Evolutionary conservation across 2,329 filamentous ascomycete genomes (phyloP), one percentile per base, ranked within the genome.

Genomic region (Fusarium goolgardi): DNA sequence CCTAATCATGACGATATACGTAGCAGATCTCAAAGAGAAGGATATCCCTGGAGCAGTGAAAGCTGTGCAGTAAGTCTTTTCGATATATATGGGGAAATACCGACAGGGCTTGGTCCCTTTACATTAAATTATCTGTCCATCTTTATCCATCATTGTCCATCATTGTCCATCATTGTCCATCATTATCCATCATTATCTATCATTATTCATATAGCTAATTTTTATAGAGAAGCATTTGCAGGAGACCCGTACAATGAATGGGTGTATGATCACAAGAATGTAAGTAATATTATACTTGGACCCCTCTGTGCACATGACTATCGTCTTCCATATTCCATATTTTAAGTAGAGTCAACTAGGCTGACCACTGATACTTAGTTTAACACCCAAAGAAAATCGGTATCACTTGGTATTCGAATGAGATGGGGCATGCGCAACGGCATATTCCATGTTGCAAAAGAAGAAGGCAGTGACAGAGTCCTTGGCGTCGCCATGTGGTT

Each of bases 401-500:
- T 84, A 32, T 91, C 88, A 16, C 81, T 92, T 18, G 84, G 82
- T 3, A 85, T 90, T 3, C 86, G 91, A 53, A 91, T 90, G 78
- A 81, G 82, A 67, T 92, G 90, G 87, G 90, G 90, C 27, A 90
- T 93, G 75, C 83, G 85, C 53, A 88, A 90, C 73, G 89, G 86
- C 53, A 84, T 91, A 37, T 91, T 92, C 78, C 86, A 90, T 69
- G 88, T 92, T 60, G 89, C 89, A 12, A 91, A 89, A 77, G 87
- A 90, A 71, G 79, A 82, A 6, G 79, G 81, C 1, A 78, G 74
- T 51, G 79, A 82, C 40, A 84, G 85, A 59, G 84, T 92, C 35
- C 83, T 92, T 29, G 91, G 91, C 12, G 88, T 91, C 25, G 87
- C 89, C 59, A 92, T 91, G 85, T 93, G 91, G 91, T 80, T 91